Evolutionary conservation across 2,329 filamentous ascomycete species (phyloP).

Genomic region (Exutisphaerella laricina): DNA sequence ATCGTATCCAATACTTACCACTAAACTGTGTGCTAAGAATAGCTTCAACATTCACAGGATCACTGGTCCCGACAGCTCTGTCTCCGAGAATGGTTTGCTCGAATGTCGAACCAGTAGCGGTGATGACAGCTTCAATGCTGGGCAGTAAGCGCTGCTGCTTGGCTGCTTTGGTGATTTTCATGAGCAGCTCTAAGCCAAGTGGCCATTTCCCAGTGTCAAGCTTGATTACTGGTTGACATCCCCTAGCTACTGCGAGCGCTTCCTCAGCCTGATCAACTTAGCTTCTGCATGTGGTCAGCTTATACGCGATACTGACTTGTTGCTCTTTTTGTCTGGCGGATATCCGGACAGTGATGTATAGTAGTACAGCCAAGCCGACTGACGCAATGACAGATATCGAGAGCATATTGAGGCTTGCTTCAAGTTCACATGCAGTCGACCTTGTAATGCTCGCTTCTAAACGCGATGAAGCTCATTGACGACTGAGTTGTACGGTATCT

Average conservation of each 20-base stretch:
- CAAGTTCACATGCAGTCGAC: too few relatives aligned
- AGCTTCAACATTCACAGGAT: constrained; percentile 6
- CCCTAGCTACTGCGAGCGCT: background rate
- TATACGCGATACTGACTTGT: too few relatives aligned
- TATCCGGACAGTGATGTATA: background rate
- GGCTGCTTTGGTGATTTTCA: constrained; percentile 1
- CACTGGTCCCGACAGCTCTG: constrained; percentile 2
- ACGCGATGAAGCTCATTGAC: too few relatives aligned
- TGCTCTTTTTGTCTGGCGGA: background rate
- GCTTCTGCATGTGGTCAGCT: too few relatives aligned
- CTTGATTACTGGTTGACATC: background rate
- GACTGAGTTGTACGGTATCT: too few relatives aligned
- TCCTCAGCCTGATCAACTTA: too few relatives aligned
- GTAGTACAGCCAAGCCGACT: background rate
- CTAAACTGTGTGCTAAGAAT: constrained; percentile 6
- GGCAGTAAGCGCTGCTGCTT: constrained; percentile 2
- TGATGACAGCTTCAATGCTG: background rate
- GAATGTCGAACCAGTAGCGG: constrained; percentile 3
- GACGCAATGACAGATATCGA: background rate
- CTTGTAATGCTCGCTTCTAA: too few relatives aligned
- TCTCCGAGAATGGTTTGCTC: constrained; percentile 4
- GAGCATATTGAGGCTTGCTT: background rate
- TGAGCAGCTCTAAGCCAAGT: constrained; percentile 4
- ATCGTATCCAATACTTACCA: constrained; percentile 1
- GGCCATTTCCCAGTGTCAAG: background rate